Evolutionary conservation across 2,329 filamentous ascomycete genomes (phyloP).

Genomic region (Fusarium sp.): DNA sequence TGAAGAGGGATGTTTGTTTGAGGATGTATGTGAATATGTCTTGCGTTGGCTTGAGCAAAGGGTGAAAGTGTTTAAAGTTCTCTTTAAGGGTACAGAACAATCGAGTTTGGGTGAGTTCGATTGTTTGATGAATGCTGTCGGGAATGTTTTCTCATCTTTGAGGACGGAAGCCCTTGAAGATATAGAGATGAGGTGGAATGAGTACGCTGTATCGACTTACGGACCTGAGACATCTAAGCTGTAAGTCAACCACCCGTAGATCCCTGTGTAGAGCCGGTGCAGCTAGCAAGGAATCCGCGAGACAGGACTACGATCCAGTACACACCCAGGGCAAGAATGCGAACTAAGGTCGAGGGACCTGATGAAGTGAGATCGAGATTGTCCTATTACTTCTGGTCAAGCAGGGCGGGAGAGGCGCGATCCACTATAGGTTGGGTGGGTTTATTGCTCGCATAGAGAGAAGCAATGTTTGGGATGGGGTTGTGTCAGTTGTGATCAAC

Average conservation of each 20-base stretch:
- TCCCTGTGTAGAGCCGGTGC: conserved; percentile 49
- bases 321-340: conserved; percentile 49
- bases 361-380: conserved; percentile 46
- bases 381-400: conserved; percentile 18
- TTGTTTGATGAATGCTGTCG: conserved; percentile 48
- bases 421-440: conserved; percentile 42
- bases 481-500: conserved; percentile 39
- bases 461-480: conserved; percentile 36
- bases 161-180: conserved; percentile 57
- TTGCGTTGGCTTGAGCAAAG: conserved; percentile 34
- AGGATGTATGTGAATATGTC: conserved; percentile 28
- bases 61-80: conserved; percentile 30
- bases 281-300: conserved; percentile 52
- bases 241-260: conserved; percentile 52
- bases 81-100: conserved; percentile 38
- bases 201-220: conserved; percentile 50
- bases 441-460: conserved; percentile 47
- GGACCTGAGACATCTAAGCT: conserved; percentile 53
- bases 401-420: conserved; percentile 48
- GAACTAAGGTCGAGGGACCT: conserved; percentile 46
- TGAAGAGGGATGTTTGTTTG: conserved; percentile 17
- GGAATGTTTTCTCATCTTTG: conserved; percentile 52
- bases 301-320: conserved; percentile 48
- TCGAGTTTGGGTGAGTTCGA: conserved; percentile 24
- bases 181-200: conserved; percentile 58